Evolutionary conservation across 805 yeast genomes (phyloP).

Genomic region (Sugiyamaella marilandica): DNA sequence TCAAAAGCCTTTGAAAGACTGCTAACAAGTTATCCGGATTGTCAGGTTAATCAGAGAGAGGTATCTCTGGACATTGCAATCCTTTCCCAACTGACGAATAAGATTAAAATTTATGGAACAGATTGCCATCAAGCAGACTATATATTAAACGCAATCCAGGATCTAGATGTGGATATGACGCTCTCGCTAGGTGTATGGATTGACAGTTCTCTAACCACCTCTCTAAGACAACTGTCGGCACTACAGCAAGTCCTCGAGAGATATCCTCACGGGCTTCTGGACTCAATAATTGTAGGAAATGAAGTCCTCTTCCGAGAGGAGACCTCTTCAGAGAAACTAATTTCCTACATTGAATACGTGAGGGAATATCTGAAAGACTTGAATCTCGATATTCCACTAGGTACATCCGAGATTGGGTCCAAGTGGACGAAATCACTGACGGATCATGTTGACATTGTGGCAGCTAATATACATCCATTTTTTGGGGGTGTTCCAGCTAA

Average conservation of each 20-base stretch:
- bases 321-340: slow-evolving; percentile 35
- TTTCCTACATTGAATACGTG: slow-evolving; percentile 41
- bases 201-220: slow-evolving; percentile 41
- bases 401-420: slow-evolving; percentile 58
- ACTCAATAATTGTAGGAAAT: slow-evolving; percentile 54
- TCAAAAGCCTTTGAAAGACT: not conserved
- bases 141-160: slow-evolving; percentile 50
- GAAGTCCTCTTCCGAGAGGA: slow-evolving; percentile 58
- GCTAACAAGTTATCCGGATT: slow-evolving; percentile 37
- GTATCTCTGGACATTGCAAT: slow-evolving; percentile 53
- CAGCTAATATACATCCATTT: slow-evolving; percentile 65
- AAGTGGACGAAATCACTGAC: slow-evolving; percentile 39
- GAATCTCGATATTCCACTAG: slow-evolving; percentile 47
- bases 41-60: slow-evolving; percentile 47
- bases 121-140: slow-evolving; percentile 54
- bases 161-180: slow-evolving; percentile 49
- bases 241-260: slow-evolving; percentile 40
- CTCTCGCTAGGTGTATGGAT: slow-evolving; percentile 63
- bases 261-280: slow-evolving; percentile 45
- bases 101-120: slow-evolving; percentile 55
- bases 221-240: slow-evolving; percentile 42
- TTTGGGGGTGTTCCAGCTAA: slow-evolving; percentile 52
- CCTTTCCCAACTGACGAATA: slow-evolving; percentile 54
- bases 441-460: slow-evolving; percentile 49
- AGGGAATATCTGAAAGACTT: slow-evolving; percentile 35